Conservation (phyloP, 495 filamentous ascomycete species). For the Jackrogersella minutella region DNA sequence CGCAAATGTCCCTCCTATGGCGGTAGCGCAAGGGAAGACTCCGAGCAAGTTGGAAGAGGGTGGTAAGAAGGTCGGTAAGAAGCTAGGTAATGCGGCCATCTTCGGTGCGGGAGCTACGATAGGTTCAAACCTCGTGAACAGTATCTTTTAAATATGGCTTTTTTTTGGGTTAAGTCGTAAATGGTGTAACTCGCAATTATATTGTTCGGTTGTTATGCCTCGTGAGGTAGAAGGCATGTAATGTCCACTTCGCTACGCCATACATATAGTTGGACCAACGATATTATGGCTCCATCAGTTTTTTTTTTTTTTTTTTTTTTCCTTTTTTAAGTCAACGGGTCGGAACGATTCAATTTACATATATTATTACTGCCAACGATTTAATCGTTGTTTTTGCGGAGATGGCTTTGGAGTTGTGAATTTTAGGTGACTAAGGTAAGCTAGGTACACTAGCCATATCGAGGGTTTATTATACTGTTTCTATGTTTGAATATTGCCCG, state of each 20-base stretch:
- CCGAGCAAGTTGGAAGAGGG: conserved; percentile 60
- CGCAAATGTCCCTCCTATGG: conserved; percentile 60
- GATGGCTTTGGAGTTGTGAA: too few species aligned
- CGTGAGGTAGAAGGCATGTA: background rate
- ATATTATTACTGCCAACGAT: background rate
- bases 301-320: background rate
- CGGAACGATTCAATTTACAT: conserved; percentile 2
- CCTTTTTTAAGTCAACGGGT: conserved; percentile 2
- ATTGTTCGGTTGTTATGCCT: background rate
- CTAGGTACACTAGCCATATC: too few species aligned
- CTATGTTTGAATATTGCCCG: too few species aligned
- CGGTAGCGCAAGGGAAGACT: conserved; percentile 46
- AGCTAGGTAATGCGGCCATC: conserved; percentile 76
- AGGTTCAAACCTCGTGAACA: conserved; percentile 90
- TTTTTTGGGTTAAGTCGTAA: background rate
- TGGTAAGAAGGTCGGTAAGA: conserved; percentile 73
- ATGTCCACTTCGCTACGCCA: background rate
- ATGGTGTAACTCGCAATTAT: background rate
- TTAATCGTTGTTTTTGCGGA: conserved; percentile 1
- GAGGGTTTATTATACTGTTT: too few species aligned
- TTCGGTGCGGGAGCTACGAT: conserved; percentile 90
- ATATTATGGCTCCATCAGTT: background rate
- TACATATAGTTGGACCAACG: background rate
- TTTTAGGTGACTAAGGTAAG: too few species aligned
- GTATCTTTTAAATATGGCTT: conserved; percentile 73